Base-by-base conservation (phyloP, 2,329 filamentous ascomycete genomes). In the Phymatotrichopsis omnivora region DNA sequence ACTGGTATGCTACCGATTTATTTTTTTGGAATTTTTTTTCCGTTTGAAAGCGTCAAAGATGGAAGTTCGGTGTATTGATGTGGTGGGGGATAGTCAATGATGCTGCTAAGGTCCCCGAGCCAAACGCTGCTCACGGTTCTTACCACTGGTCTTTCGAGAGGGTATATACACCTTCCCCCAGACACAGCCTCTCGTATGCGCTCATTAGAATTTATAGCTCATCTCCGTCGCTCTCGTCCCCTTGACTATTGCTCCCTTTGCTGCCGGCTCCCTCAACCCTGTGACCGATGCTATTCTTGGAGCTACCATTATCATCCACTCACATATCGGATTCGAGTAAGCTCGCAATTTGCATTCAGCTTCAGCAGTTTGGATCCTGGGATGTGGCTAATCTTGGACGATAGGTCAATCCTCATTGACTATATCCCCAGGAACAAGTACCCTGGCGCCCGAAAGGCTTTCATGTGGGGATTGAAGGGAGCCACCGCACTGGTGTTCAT, bases 71-170 rank as follows among this genome's bases (percentile, higher is more conserved):
- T 25, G 47, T 25, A 36, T 47, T 37, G 36, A 52, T 29, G 34
- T 24, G 7, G 17, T 22, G 25, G 20, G n/a, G 11, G 51, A 53
- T 60, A 82, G 85, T 87, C 63, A 98, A 98, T 68, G 87, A 96
- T 61, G 76, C 91, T 45, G 82, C 76, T 24, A 76, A 76, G 29
- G 67, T 94, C 19, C 87, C 86, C 34, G 63, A 75, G 17, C 68
- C 84, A 42, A 76, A 74, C 58, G 78, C 89, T 31, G 71, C 78
- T 45, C 85, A 98, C 69, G 91, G 91, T 59, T 93, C 83, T 66
- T 98, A 96, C 72, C 91, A 98, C 75, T 98, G 91, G 91, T 84
- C 82, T 50, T 94, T 94, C 61, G 91, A 98, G 73, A 72, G 78
- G 36, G 74, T 76, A 62, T 46, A 59, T 29, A 6, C 27, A 20